Base-by-base conservation (phyloP, 352 stramenopile species). In the Globisporangium okanoganense region DNA sequence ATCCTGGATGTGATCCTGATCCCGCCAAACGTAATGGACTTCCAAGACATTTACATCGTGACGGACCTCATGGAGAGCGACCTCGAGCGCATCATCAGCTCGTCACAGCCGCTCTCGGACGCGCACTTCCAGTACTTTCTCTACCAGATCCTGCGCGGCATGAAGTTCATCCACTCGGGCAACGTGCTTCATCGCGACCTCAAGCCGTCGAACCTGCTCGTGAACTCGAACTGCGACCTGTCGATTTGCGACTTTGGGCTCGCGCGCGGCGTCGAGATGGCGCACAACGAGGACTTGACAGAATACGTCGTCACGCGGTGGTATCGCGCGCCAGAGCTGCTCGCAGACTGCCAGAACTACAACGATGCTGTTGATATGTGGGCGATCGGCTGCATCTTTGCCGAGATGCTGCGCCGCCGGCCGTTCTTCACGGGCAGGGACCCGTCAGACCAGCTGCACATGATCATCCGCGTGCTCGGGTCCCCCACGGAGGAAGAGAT, bases 371-470 rank as follows among this genome's bases (percentile, higher is more conserved):
- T 99, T 50, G 96, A 99, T 71, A 90, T 98, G 51, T 99, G 95
- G 95, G 90, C 86, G 52, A 87, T 99, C 27, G 98, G 97, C 8
- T 99, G 98, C 73, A 99, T 99, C 73, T 99, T 99, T 71, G 98
- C 95, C 29, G 98, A 99, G 74, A 95, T 99, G 66, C 85, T 99
- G 47, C 79, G 85, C n/a, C 84, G 97, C 50, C 98, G 98, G 55
- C 96, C 84, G 2, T 94, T 93, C 62, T 93, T 95, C 66, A 92
- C 82, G 10, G 86, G 86, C 3, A 62, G 80, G 31, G 81, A 95
- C 62, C 82, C 81, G n/a, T 88, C 82, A 20, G 82, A 95, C 57
- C 85, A 95, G 56, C 65, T 95, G 27, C 79, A 93, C 66, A 92
- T 88, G 73, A 95, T 95, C 59, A 85, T 92, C 51, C 79, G 81